Conservation (phyloP, 495 filamentous ascomycete species). For the Penicillium psychrofluorescens region DNA sequence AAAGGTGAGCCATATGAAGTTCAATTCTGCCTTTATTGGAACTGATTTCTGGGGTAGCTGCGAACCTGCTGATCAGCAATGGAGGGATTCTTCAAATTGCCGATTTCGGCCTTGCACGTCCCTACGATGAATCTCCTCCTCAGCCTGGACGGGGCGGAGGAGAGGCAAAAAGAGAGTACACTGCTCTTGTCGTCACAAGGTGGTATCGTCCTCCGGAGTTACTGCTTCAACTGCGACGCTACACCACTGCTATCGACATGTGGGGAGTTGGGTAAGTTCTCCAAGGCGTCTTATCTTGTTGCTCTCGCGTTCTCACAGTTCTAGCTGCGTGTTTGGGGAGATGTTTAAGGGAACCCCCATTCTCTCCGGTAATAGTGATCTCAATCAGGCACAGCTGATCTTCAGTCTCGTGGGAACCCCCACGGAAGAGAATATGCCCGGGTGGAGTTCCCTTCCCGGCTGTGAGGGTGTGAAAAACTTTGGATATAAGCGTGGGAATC, state of each 20-base stretch:
- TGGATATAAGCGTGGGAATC: slow-evolving; percentile 53
- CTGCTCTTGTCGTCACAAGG: slow-evolving; percentile 85
- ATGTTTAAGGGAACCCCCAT: slow-evolving; percentile 96
- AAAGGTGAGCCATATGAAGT: slow-evolving; percentile 46
- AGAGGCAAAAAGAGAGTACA: slow-evolving; percentile 84
- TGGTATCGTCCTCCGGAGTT: slow-evolving; percentile 98
- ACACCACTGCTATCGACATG: slow-evolving; percentile 95
- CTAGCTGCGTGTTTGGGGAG: slow-evolving; percentile 91
- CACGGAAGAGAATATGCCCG: slow-evolving; percentile 88
- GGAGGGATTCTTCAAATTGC: slow-evolving; percentile 90
- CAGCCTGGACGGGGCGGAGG: slow-evolving; percentile 74
- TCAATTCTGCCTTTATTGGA: not conserved
- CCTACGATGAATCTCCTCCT: slow-evolving; percentile 83
- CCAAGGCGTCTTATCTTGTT: not conserved
- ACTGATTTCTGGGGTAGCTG: slow-evolving; percentile 45
- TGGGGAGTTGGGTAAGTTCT: slow-evolving; percentile 85
- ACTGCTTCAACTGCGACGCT: slow-evolving; percentile 73
- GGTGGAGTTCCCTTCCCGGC: slow-evolving; percentile 74
- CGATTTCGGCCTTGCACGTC: slow-evolving; percentile 91
- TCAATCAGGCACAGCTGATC: slow-evolving; percentile 83
- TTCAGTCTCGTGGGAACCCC: slow-evolving; percentile 92
- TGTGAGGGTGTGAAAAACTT: slow-evolving; percentile 68
- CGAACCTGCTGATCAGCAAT: slow-evolving; percentile 96
- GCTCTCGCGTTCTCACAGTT: slow-evolving; percentile 8
- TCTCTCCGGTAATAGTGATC: slow-evolving; percentile 78